These are phyloP conservation scores for Pichia cephalocereana DNA, from an alignment of 805 yeast species.

Conservation along the genomic window DNA sequence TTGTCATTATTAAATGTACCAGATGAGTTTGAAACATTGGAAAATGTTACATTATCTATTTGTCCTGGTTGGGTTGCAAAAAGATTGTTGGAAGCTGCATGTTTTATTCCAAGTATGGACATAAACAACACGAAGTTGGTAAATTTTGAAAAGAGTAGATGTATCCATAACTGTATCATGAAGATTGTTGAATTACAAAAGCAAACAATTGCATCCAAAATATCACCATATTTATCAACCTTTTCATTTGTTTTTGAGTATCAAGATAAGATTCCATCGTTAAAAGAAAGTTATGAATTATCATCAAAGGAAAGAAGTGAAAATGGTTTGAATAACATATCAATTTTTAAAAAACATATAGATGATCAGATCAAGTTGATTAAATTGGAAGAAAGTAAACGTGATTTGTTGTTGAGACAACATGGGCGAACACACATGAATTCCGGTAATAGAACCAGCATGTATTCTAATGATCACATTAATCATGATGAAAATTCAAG, in stretches of 20 bases:
- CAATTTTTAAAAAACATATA: constrained; percentile 37
- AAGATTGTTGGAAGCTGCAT: constrained; percentile 65
- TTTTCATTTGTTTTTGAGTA: constrained; percentile 47
- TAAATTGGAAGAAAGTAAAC: constrained; percentile 36
- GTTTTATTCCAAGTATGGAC: constrained; percentile 72
- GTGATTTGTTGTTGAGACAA: constrained; percentile 20
- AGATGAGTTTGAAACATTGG: neutral
- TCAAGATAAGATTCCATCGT: constrained; percentile 36
- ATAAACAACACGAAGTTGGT: constrained; percentile 53
- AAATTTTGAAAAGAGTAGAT: constrained; percentile 80
- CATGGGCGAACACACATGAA: constrained; percentile 8
- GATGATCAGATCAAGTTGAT: constrained; percentile 42
- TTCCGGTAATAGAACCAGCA: neutral
- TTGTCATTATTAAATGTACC: constrained; percentile 6
- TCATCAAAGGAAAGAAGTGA: constrained; percentile 24
- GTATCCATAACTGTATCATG: constrained; percentile 50
- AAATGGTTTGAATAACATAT: constrained; percentile 23
- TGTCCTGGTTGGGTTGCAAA: constrained; percentile 90
- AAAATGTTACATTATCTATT: constrained; percentile 47
- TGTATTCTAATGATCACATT: neutral
- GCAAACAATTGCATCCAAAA: constrained; percentile 20
- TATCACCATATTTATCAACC: constrained; percentile 26
- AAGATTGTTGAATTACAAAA: constrained; percentile 40
- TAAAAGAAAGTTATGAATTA: constrained; percentile 25
- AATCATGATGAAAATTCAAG: neutral